Percentiles rank a stretch among this genome's conserved stretches.
phyloP scores from a whole-genome alignment of 2,329 filamentous ascomycete species.

The Paraphoma sp. region DNA sequence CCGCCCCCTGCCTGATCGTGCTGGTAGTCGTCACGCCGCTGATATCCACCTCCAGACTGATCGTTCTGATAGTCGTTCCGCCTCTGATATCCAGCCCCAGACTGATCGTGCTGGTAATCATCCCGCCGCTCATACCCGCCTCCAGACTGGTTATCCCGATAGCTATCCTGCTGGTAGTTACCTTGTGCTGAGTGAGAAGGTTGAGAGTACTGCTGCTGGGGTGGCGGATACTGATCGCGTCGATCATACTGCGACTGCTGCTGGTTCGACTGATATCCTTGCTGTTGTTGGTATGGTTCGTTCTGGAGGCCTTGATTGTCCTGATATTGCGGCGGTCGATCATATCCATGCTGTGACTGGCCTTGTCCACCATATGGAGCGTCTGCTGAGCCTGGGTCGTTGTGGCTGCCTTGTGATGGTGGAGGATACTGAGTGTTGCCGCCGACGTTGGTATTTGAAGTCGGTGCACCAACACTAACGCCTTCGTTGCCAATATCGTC shows the following conservation, averaged over 20 bases:
- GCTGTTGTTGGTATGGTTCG: conserved; percentile 9
- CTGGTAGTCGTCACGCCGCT: neutral
- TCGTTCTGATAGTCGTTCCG: no score
- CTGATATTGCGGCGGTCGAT: conserved; percentile 11
- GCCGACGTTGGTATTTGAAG: conserved; percentile 15
- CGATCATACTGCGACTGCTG: conserved; percentile 3
- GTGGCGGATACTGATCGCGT: conserved; percentile 5
- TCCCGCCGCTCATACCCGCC: conserved; percentile 6
- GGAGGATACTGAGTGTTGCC: conserved; percentile 12
- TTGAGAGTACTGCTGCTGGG: conserved; percentile 10
- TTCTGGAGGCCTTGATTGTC: conserved; percentile 11
- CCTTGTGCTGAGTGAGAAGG: conserved; percentile 4
- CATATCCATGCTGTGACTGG: conserved; percentile 5
- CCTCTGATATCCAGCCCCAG: neutral
- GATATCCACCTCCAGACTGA: no score
- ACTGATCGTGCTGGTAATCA: conserved; percentile 11
- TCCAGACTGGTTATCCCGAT: neutral
- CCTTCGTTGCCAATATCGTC: conserved; percentile 41
- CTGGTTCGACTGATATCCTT: conserved; percentile 7
- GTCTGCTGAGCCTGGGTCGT: neutral
- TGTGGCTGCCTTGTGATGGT: conserved; percentile 1
- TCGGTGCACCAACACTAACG: conserved; percentile 35
- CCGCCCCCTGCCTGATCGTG: neutral
- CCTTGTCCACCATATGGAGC: conserved; percentile 5
- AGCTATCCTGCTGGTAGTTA: conserved; percentile 7